Evolutionary conservation across 257 asterid species (phyloP).

Genomic region (Forsythia viridissima): DNA sequence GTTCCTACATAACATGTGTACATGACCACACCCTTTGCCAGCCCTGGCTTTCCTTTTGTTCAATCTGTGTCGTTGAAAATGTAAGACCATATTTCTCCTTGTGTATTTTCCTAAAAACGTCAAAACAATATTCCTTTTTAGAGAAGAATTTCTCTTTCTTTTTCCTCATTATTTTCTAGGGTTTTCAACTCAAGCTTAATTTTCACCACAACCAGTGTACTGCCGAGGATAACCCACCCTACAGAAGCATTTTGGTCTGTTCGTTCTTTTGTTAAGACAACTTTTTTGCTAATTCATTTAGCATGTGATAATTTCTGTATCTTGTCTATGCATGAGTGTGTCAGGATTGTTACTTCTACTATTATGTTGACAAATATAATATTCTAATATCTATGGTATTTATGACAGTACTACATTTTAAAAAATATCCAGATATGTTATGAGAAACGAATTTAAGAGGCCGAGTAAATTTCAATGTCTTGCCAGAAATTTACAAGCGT

Average conservation of each 20-base stretch:
- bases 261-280: neutral
- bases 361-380: neutral
- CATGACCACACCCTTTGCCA: neutral
- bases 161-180: neutral
- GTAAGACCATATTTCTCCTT: neutral
- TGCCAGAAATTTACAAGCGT: neutral
- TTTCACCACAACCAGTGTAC: neutral
- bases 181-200: neutral
- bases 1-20: neutral
- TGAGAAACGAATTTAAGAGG: neutral
- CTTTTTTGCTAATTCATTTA: neutral
- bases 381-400: neutral
- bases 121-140: neutral
- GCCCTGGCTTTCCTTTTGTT: neutral
- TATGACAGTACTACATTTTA: neutral
- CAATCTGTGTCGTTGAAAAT: neutral
- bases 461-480: neutral
- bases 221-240: slow-evolving; percentile 12
- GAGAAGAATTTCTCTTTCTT: neutral
- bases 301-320: neutral
- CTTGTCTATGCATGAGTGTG: neutral
- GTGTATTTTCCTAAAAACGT: neutral
- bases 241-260: neutral
- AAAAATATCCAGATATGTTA: neutral
- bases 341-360: neutral